A percentile compares a stretch with the other conserved stretches of the same genome.
These are phyloP conservation scores for Zygosaccharomyces pseudobailii DNA, from an alignment of 1,139 yeast genomes.

Conservation along the genomic window DNA sequence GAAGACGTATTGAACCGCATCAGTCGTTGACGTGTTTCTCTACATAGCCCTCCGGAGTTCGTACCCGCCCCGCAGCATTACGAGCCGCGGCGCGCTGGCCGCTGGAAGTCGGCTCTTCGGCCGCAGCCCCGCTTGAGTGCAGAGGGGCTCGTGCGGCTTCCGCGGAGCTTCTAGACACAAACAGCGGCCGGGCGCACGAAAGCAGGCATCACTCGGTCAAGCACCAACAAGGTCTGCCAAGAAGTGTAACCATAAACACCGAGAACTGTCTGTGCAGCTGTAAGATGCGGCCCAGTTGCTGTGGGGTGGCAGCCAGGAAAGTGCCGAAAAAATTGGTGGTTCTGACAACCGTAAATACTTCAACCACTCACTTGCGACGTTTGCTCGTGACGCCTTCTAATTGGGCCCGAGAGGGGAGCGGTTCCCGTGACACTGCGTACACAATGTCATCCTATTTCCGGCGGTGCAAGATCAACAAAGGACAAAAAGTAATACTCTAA, in stretches of 20 bases:
- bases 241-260: no score
- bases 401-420: no score
- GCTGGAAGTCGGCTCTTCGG: neutral
- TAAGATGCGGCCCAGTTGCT: neutral
- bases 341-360: no score
- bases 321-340: neutral
- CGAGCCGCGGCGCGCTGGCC: neutral
- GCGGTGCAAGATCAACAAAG: no score
- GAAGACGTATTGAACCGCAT: neutral
- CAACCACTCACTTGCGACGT: no score
- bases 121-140: neutral
- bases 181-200: neutral
- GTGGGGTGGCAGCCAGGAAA: neutral
- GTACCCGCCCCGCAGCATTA: slow-evolving; percentile 4
- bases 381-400: no score
- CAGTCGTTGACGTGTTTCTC: neutral
- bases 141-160: neutral
- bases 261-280: no score
- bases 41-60: neutral
- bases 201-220: neutral
- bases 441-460: no score
- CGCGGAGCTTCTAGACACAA: neutral
- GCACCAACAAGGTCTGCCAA: no score
- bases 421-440: no score
- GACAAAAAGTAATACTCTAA: no score